These are phyloP conservation scores for Niebla homalea DNA, from an alignment of 495 filamentous ascomycete species.

Conservation along the genomic window DNA sequence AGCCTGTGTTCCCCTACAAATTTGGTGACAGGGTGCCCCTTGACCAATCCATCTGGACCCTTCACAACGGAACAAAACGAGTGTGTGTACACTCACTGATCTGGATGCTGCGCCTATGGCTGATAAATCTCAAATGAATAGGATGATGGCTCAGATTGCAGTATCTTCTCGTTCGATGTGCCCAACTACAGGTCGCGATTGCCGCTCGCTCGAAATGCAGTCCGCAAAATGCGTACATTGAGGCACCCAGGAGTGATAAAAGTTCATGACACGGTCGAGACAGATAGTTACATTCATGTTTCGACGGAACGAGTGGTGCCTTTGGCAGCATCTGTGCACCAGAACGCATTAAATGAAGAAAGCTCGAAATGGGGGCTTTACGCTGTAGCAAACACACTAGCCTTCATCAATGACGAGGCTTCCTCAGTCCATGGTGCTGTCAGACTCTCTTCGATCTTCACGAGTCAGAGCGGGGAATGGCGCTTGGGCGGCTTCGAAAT, in stretches of 20 bases:
- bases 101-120: constrained; percentile 1
- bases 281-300: constrained; percentile 86
- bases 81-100: constrained; percentile 34
- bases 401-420: constrained; percentile 92
- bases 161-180: constrained; percentile 91
- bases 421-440: constrained; percentile 79
- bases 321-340: constrained; percentile 70
- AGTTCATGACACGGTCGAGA: constrained; percentile 90
- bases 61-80: constrained; percentile 82
- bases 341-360: constrained; percentile 72
- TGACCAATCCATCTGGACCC: constrained; percentile 80
- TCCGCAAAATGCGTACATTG: constrained; percentile 81
- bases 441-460: constrained; percentile 72
- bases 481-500: constrained; percentile 89
- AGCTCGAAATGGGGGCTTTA: constrained; percentile 92
- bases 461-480: constrained; percentile 94
- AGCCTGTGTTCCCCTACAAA: constrained; percentile 77
- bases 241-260: constrained; percentile 89
- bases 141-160: constrained; percentile 89
- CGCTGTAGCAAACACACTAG: constrained; percentile 79
- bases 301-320: constrained; percentile 83
- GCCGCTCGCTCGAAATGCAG: constrained; percentile 80
- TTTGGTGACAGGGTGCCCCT: constrained; percentile 84
- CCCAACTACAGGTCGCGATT: constrained; percentile 61
- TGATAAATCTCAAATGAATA: constrained; percentile 21